Evolutionary conservation across 441 rosid genomes (phyloP).

Genomic region (Aquilaria agallochum): DNA sequence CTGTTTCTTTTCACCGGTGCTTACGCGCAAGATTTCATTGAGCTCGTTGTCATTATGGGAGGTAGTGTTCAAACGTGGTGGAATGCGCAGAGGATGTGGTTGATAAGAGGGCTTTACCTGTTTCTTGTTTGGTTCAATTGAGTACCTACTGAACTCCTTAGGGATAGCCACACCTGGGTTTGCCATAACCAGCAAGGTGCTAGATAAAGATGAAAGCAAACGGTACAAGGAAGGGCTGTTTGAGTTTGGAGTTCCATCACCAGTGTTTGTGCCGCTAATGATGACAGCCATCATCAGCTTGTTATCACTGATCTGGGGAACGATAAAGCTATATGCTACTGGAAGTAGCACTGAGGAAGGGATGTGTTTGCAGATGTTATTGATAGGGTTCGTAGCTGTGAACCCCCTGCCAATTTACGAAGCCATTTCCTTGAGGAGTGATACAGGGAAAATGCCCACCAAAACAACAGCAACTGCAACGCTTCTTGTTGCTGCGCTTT

Average conservation of each 20-base stretch:
- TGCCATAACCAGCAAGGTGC: constrained; percentile 45
- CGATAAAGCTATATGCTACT: neutral
- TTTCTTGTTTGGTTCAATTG: neutral
- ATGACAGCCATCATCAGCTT: constrained; percentile 41
- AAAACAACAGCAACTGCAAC: constrained; percentile 18
- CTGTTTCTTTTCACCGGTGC: constrained; percentile 5
- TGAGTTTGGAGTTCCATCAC: constrained; percentile 42
- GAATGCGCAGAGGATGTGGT: constrained; percentile 9
- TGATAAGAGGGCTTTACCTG: neutral
- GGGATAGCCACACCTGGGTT: constrained; percentile 33
- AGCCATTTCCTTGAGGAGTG: constrained; percentile 44
- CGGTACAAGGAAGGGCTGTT: constrained; percentile 38
- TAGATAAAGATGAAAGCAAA: constrained; percentile 37
- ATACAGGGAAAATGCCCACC: constrained; percentile 43
- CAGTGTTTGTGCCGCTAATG: constrained; percentile 38
- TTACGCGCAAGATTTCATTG: constrained; percentile 9
- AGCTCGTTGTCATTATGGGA: neutral
- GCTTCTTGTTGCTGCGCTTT: constrained; percentile 26
- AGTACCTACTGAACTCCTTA: neutral
- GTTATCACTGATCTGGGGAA: constrained; percentile 25
- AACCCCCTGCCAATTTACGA: constrained; percentile 45
- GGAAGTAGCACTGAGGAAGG: constrained; percentile 9
- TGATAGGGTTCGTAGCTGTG: constrained; percentile 33
- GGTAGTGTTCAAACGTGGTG: neutral
- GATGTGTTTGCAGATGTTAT: constrained; percentile 22